phyloP scores from a whole-genome alignment of 306 rosid species.

The Inga leiocalycina region DNA sequence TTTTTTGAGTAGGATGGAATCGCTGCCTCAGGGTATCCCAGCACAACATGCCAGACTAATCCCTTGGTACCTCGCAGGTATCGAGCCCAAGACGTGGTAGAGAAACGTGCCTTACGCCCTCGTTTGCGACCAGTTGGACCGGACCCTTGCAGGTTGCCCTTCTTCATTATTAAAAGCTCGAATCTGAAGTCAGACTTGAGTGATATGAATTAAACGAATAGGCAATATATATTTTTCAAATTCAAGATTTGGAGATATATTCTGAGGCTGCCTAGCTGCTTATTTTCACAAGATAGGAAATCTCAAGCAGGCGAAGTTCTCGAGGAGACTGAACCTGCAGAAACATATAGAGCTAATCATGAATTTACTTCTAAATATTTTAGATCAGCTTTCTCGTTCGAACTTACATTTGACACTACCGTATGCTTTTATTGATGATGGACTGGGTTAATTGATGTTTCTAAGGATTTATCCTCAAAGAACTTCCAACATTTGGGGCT shows the following conservation, averaged over 20 bases:
- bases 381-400: background rate
- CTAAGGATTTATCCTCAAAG: background rate
- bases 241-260: background rate
- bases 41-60: no score
- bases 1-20: no score
- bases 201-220: background rate
- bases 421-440: background rate
- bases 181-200: background rate
- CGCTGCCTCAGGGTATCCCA: no score
- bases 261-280: background rate
- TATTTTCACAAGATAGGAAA: background rate
- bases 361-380: background rate
- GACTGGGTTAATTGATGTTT: background rate
- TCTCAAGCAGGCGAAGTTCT: background rate
- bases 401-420: background rate
- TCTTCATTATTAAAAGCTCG: no score
- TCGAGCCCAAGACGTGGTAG: no score
- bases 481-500: background rate
- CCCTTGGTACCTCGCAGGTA: no score
- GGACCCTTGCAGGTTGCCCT: no score
- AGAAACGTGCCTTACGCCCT: no score
- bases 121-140: no score
- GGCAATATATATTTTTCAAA: background rate
- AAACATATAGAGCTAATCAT: background rate
- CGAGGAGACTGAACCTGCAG: background rate